Base-by-base conservation (phyloP, 768 basidiomycete genomes). In the Mycena leptocephala region DNA sequence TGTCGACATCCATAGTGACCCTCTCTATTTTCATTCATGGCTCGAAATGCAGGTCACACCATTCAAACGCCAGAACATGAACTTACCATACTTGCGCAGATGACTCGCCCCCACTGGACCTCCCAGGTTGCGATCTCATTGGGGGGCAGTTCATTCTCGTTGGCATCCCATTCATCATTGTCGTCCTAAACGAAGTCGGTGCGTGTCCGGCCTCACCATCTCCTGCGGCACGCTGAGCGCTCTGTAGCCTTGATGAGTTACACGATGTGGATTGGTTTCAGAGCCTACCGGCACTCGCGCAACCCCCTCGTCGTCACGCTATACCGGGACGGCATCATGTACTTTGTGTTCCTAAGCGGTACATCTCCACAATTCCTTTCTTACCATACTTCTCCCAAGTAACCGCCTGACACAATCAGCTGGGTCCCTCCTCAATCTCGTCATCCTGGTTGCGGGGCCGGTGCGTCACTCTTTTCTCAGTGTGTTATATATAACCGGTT, bases 111-210 rank as follows among this genome's bases (percentile, higher is more conserved):
- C 46, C 59, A 24, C 33, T 43, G 28, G 4, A 51, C 39, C 28
- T 69, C n/a, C 73, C 65, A 2, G 73, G 73, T 4, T 74, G 73
- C 39, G 24, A 68, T 32, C 65, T 61, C 24, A 18, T 51, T n/a
- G 74, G 67, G 7, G 74, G 74, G 13, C 4, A 28, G 3, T 69
- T 70, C 41, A 63, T 70, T 10, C 39, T 75, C 28, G 74, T 75
- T 37, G 74, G 67, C 0, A 55, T 70, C 35, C 30, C 59, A 10
- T 75, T 70, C 68, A 70, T 75, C 13, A 41, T 70, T 18, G 28
- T 70, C n/a, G 16, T 64, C 20, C 28, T 70, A 1, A 39, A 70
- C 51, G 74, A 75, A 51, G 22, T 33, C n/a, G 46, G 74, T 75
- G 33, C 28, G 67, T 70, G 24, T 24, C 1, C n/a, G 13, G 9